Conservation (phyloP, 225 moss, liverwort and hornwort genomes). For the Anthoceros angustus region DNA sequence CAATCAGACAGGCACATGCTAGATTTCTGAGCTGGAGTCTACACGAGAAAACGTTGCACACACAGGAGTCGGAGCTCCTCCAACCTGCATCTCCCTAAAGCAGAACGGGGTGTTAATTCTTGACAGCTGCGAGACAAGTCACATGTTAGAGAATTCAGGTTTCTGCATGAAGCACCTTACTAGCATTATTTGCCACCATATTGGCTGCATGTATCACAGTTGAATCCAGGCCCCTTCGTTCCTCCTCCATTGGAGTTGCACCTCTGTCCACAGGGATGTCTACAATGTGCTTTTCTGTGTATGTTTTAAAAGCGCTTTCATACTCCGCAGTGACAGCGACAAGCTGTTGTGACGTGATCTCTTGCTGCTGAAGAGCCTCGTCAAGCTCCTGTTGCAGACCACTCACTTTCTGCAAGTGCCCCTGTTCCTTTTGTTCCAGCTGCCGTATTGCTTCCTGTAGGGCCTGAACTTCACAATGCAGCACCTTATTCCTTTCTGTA, state of each 20-base stretch:
- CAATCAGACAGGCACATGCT: neutral
- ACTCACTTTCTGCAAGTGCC: neutral
- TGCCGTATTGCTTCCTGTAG: neutral
- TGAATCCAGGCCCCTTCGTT: neutral
- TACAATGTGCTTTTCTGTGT: neutral
- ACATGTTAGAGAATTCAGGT: neutral
- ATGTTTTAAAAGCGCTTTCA: neutral
- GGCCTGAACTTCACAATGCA: neutral
- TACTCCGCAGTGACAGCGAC: neutral
- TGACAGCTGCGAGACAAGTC: neutral
- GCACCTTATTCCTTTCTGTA: neutral
- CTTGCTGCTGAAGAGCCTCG: neutral
- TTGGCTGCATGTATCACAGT: neutral
- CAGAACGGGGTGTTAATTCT: neutral
- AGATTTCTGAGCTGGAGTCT: too few species aligned
- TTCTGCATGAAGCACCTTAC: slow-evolving; percentile 5
- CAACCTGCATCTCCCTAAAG: neutral
- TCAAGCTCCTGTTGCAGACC: neutral
- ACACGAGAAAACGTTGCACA: too few species aligned
- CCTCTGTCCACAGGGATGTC: neutral
- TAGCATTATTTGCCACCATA: slow-evolving; percentile 1
- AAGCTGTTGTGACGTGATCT: neutral
- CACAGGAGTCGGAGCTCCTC: neutral
- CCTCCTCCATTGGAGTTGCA: neutral
- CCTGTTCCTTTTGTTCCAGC: neutral